Base-by-base conservation (phyloP, 2,329 filamentous ascomycete genomes). In the Cladosporium sp. region DNA sequence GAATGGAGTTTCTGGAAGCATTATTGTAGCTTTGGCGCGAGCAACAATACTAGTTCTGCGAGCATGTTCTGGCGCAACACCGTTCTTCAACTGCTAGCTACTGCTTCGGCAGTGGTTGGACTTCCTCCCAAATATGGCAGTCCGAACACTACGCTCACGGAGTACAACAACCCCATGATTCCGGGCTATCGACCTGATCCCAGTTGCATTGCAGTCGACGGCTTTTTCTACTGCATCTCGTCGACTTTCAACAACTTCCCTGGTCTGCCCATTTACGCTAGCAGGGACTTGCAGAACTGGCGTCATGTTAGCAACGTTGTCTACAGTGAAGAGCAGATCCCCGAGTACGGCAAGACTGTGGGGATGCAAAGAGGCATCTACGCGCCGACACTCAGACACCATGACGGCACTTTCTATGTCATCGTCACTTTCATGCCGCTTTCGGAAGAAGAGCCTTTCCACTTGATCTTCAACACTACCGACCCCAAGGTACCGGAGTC, bases 181-280 rank as follows among this genome's bases (percentile, higher is more conserved):
- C 78, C 81, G 4, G 81, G 81, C 14, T 83, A 79, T 62, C 76
- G 81, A 60, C 78, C 81, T 0, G 81, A 83, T 67, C 81, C 81
- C 1, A 80, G 77, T 53, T 81, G 80, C 65, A 76, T 80, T 26
- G 76, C 78, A 49, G 62, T 65, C 23, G 69, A 79, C 33, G 69
- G 76, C 33, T 79, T 77, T 0, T 80, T 79, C 68, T 82, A 80
- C 71, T 79, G 80, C 57, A 78, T 78, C 2, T 76, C 77, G 2
- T 81, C 79, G 1, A 78, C 76, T 23, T 82, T 82, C 70, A 75
- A 79, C 59, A 74, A 76, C 4, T 82, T 80, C 57, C 80, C 80
- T 0, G 80, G 80, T 0, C 73, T 81, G 1, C 80, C 80, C 0
- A 72, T 83, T 16, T 78, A 81, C 65, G 77, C 77, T 7, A 79